phyloP scores from a whole-genome alignment of 2,329 filamentous ascomycete genomes.

The Alternaria brassicicola region DNA sequence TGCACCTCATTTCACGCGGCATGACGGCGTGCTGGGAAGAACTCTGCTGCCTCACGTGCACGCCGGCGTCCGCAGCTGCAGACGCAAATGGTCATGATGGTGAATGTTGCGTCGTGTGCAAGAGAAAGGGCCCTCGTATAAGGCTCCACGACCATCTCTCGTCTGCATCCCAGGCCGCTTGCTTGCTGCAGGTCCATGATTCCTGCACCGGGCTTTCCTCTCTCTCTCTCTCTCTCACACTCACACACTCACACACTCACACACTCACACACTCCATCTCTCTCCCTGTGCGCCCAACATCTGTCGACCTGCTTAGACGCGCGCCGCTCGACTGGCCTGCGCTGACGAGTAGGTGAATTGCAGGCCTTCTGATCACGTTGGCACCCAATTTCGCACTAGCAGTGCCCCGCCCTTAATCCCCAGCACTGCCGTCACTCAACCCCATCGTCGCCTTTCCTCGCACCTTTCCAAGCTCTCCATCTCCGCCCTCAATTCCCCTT shows the following conservation, averaged over 20 bases:
- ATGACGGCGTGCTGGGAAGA: conserved; percentile 27
- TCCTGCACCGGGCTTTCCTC: conserved; percentile 14
- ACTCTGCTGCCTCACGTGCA: conserved; percentile 33
- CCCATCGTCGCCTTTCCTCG: conserved; percentile 30
- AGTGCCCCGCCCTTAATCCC: conserved; percentile 29
- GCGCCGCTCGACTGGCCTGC: conserved; percentile 3
- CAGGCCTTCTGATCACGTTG: conserved; percentile 19
- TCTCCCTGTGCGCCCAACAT: background rate
- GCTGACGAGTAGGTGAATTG: conserved; percentile 15
- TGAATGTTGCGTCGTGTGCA: background rate
- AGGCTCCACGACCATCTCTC: conserved; percentile 17
- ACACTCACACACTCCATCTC: no score
- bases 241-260: no score
- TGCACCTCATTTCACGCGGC: conserved; percentile 20
- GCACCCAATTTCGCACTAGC: conserved; percentile 23
- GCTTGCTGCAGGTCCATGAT: conserved; percentile 19
- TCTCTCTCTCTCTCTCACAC: no score
- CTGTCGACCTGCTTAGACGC: conserved; percentile 9
- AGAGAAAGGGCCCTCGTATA: conserved; percentile 11
- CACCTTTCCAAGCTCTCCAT: conserved; percentile 22
- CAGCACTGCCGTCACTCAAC: conserved; percentile 33
- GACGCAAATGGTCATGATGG: conserved; percentile 12
- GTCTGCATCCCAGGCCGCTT: conserved; percentile 7
- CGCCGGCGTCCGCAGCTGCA: conserved; percentile 19
- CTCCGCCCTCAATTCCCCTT: conserved; percentile 33